phyloP scores from a whole-genome alignment of 768 basidiomycete genomes.

The Tricholoma matsutake region DNA sequence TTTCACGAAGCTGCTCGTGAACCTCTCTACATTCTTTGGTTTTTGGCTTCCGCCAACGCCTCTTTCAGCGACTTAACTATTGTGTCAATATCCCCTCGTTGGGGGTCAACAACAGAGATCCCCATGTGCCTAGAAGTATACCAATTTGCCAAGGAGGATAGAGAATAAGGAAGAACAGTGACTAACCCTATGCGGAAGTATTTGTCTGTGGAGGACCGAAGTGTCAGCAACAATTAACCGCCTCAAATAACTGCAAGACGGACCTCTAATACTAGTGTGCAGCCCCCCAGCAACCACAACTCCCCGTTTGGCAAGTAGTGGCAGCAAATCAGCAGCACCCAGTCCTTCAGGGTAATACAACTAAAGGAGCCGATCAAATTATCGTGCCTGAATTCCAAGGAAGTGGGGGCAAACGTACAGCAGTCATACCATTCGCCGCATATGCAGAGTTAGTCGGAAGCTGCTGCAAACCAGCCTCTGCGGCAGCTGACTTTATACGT shows the following conservation, averaged over 20 bases:
- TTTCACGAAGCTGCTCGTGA: neutral
- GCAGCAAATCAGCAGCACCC: conserved; percentile 71
- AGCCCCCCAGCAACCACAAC: conserved; percentile 88
- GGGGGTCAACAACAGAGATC: conserved; percentile 64
- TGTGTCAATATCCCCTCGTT: conserved; percentile 73
- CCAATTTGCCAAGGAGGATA: neutral
- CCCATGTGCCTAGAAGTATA: conserved; percentile 79
- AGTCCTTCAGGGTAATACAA: conserved; percentile 84
- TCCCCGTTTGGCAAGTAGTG: conserved; percentile 64
- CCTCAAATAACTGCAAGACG: conserved; percentile 19
- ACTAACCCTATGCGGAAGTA: conserved; percentile 86
- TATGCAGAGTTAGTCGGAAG: conserved; percentile 59
- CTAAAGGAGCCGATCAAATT: conserved; percentile 27
- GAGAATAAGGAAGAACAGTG: conserved; percentile 19
- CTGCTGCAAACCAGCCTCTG: conserved; percentile 67
- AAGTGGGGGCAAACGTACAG: conserved; percentile 40
- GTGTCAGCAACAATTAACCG: neutral
- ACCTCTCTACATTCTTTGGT: conserved; percentile 5
- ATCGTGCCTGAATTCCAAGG: neutral
- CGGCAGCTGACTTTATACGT: conserved; percentile 65
- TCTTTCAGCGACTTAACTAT: conserved; percentile 66
- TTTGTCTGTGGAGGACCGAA: conserved; percentile 46
- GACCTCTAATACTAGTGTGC: conserved; percentile 79
- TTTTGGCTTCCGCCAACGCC: conserved; percentile 42
- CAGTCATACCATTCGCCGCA: conserved; percentile 95